These are phyloP conservation scores for Abrus pulchellus DNA, from an alignment of 306 rosid species.

Conservation along the genomic window DNA sequence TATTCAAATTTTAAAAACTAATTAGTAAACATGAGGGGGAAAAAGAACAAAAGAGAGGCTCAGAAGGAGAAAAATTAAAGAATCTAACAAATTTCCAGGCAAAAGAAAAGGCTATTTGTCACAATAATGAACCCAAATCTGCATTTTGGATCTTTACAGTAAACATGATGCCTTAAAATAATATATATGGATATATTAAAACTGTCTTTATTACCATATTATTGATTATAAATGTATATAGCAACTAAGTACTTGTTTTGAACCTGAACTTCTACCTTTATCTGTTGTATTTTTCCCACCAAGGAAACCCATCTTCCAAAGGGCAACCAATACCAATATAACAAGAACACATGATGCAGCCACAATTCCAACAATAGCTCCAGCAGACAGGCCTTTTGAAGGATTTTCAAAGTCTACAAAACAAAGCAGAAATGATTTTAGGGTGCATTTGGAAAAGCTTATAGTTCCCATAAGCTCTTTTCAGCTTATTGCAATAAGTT, in stretches of 20 bases:
- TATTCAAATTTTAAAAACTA: conserved; percentile 2
- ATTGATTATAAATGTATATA: not conserved
- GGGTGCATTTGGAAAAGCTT: not conserved
- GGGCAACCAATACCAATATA: conserved; percentile 57
- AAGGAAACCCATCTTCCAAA: conserved; percentile 63
- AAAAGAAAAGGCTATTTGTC: not conserved
- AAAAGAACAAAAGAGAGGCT: not conserved
- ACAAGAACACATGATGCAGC: conserved; percentile 56
- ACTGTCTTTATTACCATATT: not conserved
- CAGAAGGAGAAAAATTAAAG: not conserved
- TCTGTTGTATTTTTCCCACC: conserved; percentile 59
- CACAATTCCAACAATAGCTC: conserved; percentile 80
- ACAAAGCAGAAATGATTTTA: conserved; percentile 32
- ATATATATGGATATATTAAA: not conserved
- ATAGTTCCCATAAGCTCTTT: no score
- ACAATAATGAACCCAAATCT: conserved; percentile 8
- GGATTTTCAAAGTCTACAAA: conserved; percentile 64
- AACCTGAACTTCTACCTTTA: conserved; percentile 58
- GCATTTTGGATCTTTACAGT: not conserved
- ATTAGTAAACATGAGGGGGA: not conserved
- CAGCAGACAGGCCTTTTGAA: conserved; percentile 64
- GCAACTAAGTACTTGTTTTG: conserved; percentile 23
- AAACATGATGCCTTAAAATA: conserved; percentile 1
- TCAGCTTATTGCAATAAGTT: no score
- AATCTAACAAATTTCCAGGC: not conserved